Evolutionary conservation across 768 basidiomycete genomes (phyloP), one percentile per base, ranked within the genome.

Genomic region (Clitopilus hobsonii): DNA sequence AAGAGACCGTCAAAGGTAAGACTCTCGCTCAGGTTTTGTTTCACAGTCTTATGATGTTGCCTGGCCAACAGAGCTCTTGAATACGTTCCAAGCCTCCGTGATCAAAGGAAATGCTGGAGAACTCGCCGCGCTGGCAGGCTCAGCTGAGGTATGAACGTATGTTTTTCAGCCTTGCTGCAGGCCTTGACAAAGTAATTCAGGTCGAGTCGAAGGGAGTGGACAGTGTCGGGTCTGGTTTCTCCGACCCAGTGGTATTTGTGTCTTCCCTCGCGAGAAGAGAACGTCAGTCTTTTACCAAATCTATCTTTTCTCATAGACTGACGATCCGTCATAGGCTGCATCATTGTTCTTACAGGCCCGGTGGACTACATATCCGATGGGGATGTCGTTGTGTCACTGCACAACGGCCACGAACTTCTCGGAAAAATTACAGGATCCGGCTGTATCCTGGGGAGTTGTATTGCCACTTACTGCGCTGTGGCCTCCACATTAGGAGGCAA

Each of bases 91-190:
- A 68, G 84, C 88, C 10, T 86, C 88, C 16, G 89, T 96, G 20
- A 94, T 98, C 70, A 98, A 98, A 70, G 94, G 94, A 3, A 97
- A 98, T 64, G 89, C 92, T 0, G 91, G 82, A 14, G 95, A 98
- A 71, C 84, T 98, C 20, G 92, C 86, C 0, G 80, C 88, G 0
- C 67, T 96, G 8, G 82, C 85, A 1, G 80, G 86, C n/a, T 89
- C 89, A 0, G 67, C 68, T 13, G 95, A 95, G 75, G 94, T 89
- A 45, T 14, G 58, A 54, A 32, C 20, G 27, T 11, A 10, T 7
- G 25, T 22, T 23, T 16, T 52, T 38, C 6, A 23, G 20, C 20
- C 27, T 14, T 26, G 51, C 23, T 16, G 11, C 41, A 20, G 22
- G 22, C 3, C 1, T 5, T 48, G 11, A 51, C 56, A 24, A 51